Conservation (phyloP, 1,139 yeast genomes). For the Pichia sp. region DNA sequence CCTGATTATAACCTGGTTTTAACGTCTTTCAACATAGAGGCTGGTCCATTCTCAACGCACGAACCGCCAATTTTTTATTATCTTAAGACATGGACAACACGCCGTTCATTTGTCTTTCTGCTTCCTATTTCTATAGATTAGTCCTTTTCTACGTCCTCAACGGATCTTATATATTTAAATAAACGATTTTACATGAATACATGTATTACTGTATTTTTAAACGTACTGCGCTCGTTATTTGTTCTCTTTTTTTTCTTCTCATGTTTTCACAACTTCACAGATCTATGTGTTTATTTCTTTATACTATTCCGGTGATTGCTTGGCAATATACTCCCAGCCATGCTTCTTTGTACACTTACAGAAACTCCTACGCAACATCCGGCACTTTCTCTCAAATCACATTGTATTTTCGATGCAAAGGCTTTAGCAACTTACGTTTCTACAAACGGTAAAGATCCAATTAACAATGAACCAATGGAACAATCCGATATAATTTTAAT, state of each 20-base stretch:
- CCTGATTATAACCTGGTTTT: too few species aligned
- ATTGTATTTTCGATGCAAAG: slow-evolving; percentile 61
- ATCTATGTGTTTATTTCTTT: too few species aligned
- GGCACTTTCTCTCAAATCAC: slow-evolving; percentile 71
- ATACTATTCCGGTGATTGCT: too few species aligned
- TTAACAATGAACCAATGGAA: slow-evolving; percentile 55
- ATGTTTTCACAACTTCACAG: too few species aligned
- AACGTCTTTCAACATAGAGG: too few species aligned
- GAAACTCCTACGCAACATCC: slow-evolving; percentile 66
- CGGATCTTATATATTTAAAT: too few species aligned
- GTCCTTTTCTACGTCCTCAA: slow-evolving; percentile 19
- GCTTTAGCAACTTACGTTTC: slow-evolving; percentile 58
- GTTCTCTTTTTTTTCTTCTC: too few species aligned
- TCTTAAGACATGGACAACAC: not conserved
- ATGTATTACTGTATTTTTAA: too few species aligned
- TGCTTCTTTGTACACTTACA: slow-evolving; percentile 38
- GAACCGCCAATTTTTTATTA: not conserved
- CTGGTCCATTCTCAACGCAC: too few species aligned
- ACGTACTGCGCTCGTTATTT: too few species aligned
- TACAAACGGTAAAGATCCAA: slow-evolving; percentile 71
- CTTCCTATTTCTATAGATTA: slow-evolving; percentile 12
- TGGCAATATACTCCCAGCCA: too few species aligned
- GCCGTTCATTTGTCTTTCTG: not conserved
- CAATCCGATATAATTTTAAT: slow-evolving; percentile 44
- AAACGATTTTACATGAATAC: too few species aligned